phyloP scores from a whole-genome alignment of 2,329 filamentous ascomycete species.

The Exserohilum turcica region DNA sequence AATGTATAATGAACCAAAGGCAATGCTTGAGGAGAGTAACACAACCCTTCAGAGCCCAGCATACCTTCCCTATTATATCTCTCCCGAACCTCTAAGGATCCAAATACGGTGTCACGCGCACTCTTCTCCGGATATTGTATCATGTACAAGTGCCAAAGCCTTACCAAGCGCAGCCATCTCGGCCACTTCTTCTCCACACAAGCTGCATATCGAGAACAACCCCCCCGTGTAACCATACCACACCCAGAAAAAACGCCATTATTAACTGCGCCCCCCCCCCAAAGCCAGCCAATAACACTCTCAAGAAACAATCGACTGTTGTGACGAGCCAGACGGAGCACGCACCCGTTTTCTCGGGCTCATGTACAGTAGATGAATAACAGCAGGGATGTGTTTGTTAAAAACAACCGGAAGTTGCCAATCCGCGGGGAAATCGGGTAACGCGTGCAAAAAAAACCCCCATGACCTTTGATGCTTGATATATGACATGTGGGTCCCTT shows the following conservation, averaged over 20 bases:
- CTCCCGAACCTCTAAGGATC: not conserved
- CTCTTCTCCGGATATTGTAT: constrained; percentile 15
- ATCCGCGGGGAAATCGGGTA: too few relatives aligned
- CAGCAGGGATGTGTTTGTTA: constrained; percentile 26
- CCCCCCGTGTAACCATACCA: too few relatives aligned
- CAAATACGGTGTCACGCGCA: constrained; percentile 8
- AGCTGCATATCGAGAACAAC: too few relatives aligned
- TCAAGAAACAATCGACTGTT: not conserved
- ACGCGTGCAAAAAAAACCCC: too few relatives aligned
- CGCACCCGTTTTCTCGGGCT: constrained; percentile 15
- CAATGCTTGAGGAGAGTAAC: not conserved
- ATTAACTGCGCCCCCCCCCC: too few relatives aligned
- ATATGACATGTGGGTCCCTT: constrained; percentile 19
- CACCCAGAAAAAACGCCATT: too few relatives aligned
- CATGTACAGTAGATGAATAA: constrained; percentile 27
- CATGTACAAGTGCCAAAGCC: constrained; percentile 1
- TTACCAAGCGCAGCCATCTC: not conserved
- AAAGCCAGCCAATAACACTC: constrained; percentile 2
- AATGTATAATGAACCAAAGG: not conserved
- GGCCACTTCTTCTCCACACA: constrained; percentile 6
- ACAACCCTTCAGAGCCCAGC: not conserved
- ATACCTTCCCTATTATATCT: constrained; percentile 13
- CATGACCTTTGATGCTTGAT: constrained; percentile 10
- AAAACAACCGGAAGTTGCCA: constrained; percentile 28
- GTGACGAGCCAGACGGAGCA: constrained; percentile 25